Evolutionary conservation across 2,329 filamentous ascomycete genomes (phyloP).

Genomic region (Phaeosphaeriaceae sp.): DNA sequence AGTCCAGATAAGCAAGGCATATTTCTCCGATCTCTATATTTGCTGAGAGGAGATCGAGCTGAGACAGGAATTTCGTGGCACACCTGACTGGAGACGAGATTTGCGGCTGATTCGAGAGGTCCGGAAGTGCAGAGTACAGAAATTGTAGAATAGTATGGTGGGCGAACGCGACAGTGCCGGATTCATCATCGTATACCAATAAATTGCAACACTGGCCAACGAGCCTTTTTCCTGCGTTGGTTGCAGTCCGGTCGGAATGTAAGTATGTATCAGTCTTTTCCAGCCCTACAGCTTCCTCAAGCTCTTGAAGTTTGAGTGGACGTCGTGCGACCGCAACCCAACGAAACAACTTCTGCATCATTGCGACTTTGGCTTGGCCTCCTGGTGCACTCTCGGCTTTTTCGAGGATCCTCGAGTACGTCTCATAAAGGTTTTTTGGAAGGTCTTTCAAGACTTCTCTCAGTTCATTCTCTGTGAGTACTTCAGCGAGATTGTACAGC

Average conservation of each 20-base stretch:
- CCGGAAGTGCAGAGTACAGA: too few species aligned
- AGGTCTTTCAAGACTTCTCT: conserved; percentile 27
- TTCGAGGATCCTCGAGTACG: conserved; percentile 27
- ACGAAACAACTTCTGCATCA: conserved; percentile 14
- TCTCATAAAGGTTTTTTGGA: conserved; percentile 31
- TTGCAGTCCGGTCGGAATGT: conserved; percentile 6
- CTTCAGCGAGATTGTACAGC: conserved; percentile 33
- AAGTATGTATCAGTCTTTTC: conserved; percentile 13
- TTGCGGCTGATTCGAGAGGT: too few species aligned
- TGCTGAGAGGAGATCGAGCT: conserved; percentile 21
- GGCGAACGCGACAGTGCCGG: conserved; percentile 14
- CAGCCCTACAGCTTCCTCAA: conserved; percentile 26
- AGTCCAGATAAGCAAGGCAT: conserved; percentile 51
- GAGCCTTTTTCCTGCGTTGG: conserved; percentile 7
- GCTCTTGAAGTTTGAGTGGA: conserved; percentile 20
- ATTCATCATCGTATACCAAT: conserved; percentile 9
- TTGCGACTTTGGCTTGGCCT: conserved; percentile 6
- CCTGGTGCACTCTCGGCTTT: conserved; percentile 5
- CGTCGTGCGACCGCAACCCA: conserved; percentile 25
- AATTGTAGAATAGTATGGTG: conserved; percentile 26
- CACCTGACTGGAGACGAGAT: too few species aligned
- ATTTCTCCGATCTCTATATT: conserved; percentile 45
- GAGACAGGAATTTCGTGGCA: conserved; percentile 21
- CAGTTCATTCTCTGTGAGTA: conserved; percentile 30
- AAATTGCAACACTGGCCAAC: conserved; percentile 17